These are phyloP conservation scores for Agarophyton chilense DNA, from an alignment of 23 red algal genomes.

Conservation along the genomic window DNA sequence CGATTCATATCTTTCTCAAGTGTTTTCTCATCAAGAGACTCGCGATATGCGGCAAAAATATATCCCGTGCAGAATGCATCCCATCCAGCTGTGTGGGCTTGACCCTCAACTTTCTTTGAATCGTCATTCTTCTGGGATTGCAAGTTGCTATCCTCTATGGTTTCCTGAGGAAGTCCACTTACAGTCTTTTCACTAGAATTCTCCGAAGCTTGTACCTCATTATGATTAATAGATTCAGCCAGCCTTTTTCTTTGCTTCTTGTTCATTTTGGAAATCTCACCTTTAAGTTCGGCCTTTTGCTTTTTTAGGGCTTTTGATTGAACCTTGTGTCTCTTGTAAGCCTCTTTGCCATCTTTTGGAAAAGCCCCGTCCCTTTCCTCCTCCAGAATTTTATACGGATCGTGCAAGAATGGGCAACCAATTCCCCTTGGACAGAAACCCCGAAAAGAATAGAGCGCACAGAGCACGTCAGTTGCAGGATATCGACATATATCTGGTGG, in stretches of 20 bases:
- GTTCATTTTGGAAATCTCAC: constrained; percentile 12
- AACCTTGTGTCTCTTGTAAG: constrained; percentile 45
- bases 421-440: constrained; percentile 59
- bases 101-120: background rate
- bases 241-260: constrained; percentile 20
- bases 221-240: background rate
- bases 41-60: constrained; percentile 78
- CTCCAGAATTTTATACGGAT: constrained; percentile 44
- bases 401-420: constrained; percentile 58
- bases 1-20: constrained; percentile 26
- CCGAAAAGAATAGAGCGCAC: constrained; percentile 59
- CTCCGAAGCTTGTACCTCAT: background rate
- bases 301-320: constrained; percentile 52
- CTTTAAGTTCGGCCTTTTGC: background rate
- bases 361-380: constrained; percentile 31
- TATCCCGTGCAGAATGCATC: constrained; percentile 97
- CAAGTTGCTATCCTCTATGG: background rate
- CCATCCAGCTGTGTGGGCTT: constrained; percentile 92
- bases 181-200: background rate
- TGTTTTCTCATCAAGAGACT: background rate
- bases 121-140: background rate
- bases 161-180: background rate
- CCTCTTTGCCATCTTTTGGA: constrained; percentile 43
- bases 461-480: constrained; percentile 24
- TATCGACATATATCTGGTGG: background rate